phyloP scores from a whole-genome alignment of 768 basidiomycete species.

The Suillus spraguei region DNA sequence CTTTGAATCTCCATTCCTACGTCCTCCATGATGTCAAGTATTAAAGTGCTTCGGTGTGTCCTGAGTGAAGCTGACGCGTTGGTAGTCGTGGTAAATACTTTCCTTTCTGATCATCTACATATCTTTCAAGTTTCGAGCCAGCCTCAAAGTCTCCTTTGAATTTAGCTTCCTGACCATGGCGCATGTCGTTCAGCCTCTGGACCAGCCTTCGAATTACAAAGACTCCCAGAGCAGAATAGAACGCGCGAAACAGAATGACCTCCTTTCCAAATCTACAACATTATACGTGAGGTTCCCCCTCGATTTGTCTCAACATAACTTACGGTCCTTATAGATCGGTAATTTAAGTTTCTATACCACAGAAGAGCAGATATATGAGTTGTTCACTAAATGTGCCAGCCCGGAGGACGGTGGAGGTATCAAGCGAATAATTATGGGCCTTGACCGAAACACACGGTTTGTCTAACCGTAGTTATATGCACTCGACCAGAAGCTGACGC shows the following conservation, averaged over 20 bases:
- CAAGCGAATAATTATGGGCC: constrained; percentile 94
- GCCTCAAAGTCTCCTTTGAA: not conserved
- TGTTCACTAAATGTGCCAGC: constrained; percentile 88
- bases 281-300: constrained; percentile 70
- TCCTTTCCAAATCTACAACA: constrained; percentile 84
- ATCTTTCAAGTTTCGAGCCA: not conserved
- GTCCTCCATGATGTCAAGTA: constrained; percentile 71
- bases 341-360: constrained; percentile 95
- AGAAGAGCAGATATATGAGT: constrained; percentile 94
- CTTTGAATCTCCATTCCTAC: constrained; percentile 84
- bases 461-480: constrained; percentile 18
- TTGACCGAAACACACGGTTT: constrained; percentile 87
- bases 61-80: constrained; percentile 31
- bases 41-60: constrained; percentile 12
- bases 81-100: constrained; percentile 31
- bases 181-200: constrained; percentile 81
- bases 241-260: constrained; percentile 73
- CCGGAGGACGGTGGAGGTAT: constrained; percentile 88
- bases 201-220: constrained; percentile 96
- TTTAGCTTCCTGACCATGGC: constrained; percentile 55
- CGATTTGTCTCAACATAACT: constrained; percentile 22
- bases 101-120: constrained; percentile 22
- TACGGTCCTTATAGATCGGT: constrained; percentile 60
- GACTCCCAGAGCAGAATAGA: constrained; percentile 88
- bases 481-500: constrained; percentile 12